phyloP scores from a whole-genome alignment of 345 rosid genomes.

The Ceriops decandra region DNA sequence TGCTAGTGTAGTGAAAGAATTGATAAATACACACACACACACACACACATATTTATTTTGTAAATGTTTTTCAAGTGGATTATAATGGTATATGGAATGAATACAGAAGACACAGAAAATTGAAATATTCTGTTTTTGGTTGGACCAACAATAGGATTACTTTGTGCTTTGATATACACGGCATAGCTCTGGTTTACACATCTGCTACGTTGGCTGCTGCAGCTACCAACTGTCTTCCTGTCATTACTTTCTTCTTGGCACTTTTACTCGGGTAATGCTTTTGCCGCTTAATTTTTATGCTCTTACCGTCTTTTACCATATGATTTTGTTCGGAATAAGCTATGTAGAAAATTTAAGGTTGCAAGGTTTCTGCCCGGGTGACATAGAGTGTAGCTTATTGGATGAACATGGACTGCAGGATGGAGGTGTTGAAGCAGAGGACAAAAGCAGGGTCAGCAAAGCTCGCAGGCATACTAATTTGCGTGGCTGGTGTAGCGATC shows the following conservation, averaged over 20 bases:
- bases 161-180: slow-evolving; percentile 55
- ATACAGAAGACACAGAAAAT: too few relatives aligned
- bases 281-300: background rate
- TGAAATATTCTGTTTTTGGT: background rate
- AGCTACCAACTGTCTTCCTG: slow-evolving; percentile 75
- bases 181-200: slow-evolving; percentile 68
- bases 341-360: too few relatives aligned
- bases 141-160: slow-evolving; percentile 36
- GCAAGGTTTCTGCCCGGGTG: too few relatives aligned
- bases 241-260: slow-evolving; percentile 87
- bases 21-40: background rate
- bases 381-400: background rate
- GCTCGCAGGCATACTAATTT: slow-evolving; percentile 53
- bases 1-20: too few relatives aligned
- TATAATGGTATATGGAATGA: too few relatives aligned
- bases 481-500: slow-evolving; percentile 60
- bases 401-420: slow-evolving; percentile 31
- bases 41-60: background rate
- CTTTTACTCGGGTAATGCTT: slow-evolving; percentile 53
- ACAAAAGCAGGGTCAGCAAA: slow-evolving; percentile 60
- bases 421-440: slow-evolving; percentile 58
- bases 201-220: slow-evolving; percentile 87
- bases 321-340: too few relatives aligned
- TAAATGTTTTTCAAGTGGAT: too few relatives aligned
- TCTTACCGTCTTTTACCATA: too few relatives aligned